Conservation (phyloP, 495 filamentous ascomycete genomes). For the Talaromyces trachyspermus region DNA sequence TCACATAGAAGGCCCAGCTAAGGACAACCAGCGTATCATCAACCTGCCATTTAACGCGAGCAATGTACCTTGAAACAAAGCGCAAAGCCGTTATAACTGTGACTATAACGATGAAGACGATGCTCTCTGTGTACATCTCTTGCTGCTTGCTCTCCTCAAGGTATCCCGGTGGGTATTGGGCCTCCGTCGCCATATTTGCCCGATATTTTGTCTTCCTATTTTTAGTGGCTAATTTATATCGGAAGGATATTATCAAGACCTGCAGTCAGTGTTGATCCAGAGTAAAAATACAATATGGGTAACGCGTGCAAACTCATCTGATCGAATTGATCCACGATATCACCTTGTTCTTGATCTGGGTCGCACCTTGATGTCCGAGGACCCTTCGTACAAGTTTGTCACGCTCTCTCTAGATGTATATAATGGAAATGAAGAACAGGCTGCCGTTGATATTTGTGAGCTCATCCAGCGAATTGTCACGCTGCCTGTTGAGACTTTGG, state of each 20-base stretch:
- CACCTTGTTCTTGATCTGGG: background rate
- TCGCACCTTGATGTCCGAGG: constrained; percentile 3
- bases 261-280: constrained; percentile 1
- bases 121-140: too few relatives aligned
- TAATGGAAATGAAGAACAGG: background rate
- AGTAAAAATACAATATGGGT: constrained; percentile 4
- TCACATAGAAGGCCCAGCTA: too few relatives aligned
- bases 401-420: background rate
- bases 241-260: background rate
- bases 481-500: constrained; percentile 5
- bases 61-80: too few relatives aligned
- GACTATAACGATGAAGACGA: too few relatives aligned
- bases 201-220: too few relatives aligned
- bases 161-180: too few relatives aligned
- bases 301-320: background rate
- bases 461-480: background rate
- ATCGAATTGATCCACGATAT: constrained; percentile 2
- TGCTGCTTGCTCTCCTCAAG: too few relatives aligned
- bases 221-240: too few relatives aligned
- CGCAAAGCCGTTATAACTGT: too few relatives aligned
- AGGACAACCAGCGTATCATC: too few relatives aligned
- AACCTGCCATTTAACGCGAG: too few relatives aligned
- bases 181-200: too few relatives aligned
- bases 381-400: constrained; percentile 3
- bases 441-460: background rate